phyloP scores from a whole-genome alignment of 139 green algal species.

The Micractinium sp. region DNA sequence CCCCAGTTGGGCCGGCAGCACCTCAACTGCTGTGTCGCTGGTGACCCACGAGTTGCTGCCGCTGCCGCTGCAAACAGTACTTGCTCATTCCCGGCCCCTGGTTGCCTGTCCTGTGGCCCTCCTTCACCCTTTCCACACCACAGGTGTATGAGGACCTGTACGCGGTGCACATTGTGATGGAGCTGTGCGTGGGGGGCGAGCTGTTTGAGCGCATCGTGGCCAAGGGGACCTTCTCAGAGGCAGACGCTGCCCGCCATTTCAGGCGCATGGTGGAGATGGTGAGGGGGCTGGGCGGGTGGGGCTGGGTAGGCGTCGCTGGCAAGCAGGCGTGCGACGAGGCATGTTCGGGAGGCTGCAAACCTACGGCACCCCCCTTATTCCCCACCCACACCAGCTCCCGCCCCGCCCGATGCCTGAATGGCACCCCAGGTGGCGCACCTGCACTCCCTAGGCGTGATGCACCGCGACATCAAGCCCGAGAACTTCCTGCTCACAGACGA shows the following conservation, averaged over 20 bases:
- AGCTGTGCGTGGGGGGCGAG: slow-evolving; percentile 72
- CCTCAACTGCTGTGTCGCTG: background rate
- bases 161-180: slow-evolving; percentile 55
- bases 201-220: slow-evolving; percentile 81
- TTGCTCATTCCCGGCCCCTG: background rate
- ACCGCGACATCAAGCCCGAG: slow-evolving; percentile 84
- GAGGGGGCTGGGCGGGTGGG: background rate
- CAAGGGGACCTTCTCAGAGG: slow-evolving; percentile 68
- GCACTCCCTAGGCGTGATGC: slow-evolving; percentile 66
- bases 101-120: slow-evolving; percentile 49
- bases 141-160: slow-evolving; percentile 57
- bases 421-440: slow-evolving; percentile 55
- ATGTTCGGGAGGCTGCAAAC: too few species aligned
- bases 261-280: slow-evolving; percentile 71
- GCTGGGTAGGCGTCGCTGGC: background rate
- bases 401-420: too few species aligned
- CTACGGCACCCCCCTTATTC: too few species aligned
- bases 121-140: too few species aligned
- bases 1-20: background rate
- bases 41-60: too few species aligned
- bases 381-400: background rate
- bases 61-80: background rate
- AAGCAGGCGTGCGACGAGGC: background rate
- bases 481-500: slow-evolving; percentile 45
- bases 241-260: slow-evolving; percentile 65